phyloP scores from a whole-genome alignment of 208 protist species.

The Trypanosoma rangeli region DNA sequence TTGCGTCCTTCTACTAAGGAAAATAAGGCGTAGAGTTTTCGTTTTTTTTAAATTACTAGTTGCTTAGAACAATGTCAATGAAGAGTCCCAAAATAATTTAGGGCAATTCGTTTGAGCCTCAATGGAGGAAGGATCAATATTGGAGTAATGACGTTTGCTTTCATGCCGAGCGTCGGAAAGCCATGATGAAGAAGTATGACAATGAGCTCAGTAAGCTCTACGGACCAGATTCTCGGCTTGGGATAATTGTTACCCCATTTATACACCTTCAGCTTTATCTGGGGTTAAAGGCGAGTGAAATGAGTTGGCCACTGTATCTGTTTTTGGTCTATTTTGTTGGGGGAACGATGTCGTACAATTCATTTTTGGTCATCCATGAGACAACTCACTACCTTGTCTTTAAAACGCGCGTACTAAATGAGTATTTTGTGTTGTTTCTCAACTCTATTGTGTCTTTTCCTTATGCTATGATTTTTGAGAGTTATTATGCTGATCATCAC shows the following conservation, averaged over 20 bases:
- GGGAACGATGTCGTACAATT: constrained; percentile 80
- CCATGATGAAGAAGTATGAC: constrained; percentile 80
- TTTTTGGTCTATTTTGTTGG: constrained; percentile 79
- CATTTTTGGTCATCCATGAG: constrained; percentile 92
- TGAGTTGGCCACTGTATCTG: constrained; percentile 67
- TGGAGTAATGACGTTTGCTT: constrained; percentile 66
- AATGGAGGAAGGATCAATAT: constrained; percentile 63
- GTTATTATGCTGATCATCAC: constrained; percentile 94
- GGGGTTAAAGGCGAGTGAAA: constrained; percentile 52
- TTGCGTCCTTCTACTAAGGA: too few relatives aligned
- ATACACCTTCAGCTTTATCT: constrained; percentile 70
- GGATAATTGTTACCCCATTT: constrained; percentile 43
- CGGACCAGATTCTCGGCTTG: constrained; percentile 61
- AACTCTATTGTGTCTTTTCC: constrained; percentile 90
- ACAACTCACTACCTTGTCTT: constrained; percentile 89
- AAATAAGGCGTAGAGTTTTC: not conserved
- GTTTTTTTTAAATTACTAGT: not conserved
- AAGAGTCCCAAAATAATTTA: not conserved
- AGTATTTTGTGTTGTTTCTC: constrained; percentile 76
- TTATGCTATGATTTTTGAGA: constrained; percentile 91
- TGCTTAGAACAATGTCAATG: not conserved
- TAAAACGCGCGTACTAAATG: constrained; percentile 72
- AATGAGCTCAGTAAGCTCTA: constrained; percentile 80
- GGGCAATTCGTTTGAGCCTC: constrained; percentile 10
- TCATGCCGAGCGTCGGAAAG: constrained; percentile 64